Evolutionary conservation across 805 yeast species (phyloP).

Genomic region (Debaryomyces prosopidis): DNA sequence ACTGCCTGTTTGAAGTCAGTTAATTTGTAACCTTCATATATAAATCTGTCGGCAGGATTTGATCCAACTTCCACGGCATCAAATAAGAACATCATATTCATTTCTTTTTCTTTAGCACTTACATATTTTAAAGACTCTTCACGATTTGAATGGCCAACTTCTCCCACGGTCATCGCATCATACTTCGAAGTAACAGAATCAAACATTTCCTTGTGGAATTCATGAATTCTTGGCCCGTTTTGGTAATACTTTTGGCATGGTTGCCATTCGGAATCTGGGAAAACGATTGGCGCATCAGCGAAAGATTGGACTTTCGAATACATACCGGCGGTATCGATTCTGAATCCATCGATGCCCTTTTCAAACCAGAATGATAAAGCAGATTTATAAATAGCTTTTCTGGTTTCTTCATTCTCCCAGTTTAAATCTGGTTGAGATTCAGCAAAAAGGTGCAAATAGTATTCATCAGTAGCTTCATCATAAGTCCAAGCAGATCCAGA

Average conservation of each 20-base stretch:
- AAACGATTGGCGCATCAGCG: slow-evolving; percentile 50
- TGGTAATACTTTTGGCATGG: slow-evolving; percentile 30
- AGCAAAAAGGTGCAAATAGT: slow-evolving; percentile 56
- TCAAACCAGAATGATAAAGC: slow-evolving; percentile 56
- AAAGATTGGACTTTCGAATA: slow-evolving; percentile 48
- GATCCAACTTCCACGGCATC: slow-evolving; percentile 39
- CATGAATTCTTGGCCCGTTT: slow-evolving; percentile 59
- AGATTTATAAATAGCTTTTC: slow-evolving; percentile 42
- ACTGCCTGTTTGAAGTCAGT: slow-evolving; percentile 44
- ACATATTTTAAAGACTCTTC: slow-evolving; percentile 47
- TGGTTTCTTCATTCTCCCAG: slow-evolving; percentile 52
- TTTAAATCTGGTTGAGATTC: slow-evolving; percentile 59
- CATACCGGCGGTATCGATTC: slow-evolving; percentile 57
- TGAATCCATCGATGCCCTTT: slow-evolving; percentile 58
- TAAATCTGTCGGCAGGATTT: slow-evolving; percentile 34
- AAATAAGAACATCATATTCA: slow-evolving; percentile 38
- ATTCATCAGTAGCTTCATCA: slow-evolving; percentile 55
- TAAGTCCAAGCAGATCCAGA: slow-evolving; percentile 59
- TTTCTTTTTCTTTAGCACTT: slow-evolving; percentile 35
- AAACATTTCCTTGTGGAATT: slow-evolving; percentile 55
- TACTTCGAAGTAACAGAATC: slow-evolving; percentile 41
- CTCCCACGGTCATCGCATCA: slow-evolving; percentile 60
- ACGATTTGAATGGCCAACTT: slow-evolving; percentile 45
- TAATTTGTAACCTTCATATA: slow-evolving; percentile 30
- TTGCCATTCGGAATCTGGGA: slow-evolving; percentile 43